Conservation (phyloP, 176 grass and related monocot species). For the Ensete ventricosum region DNA sequence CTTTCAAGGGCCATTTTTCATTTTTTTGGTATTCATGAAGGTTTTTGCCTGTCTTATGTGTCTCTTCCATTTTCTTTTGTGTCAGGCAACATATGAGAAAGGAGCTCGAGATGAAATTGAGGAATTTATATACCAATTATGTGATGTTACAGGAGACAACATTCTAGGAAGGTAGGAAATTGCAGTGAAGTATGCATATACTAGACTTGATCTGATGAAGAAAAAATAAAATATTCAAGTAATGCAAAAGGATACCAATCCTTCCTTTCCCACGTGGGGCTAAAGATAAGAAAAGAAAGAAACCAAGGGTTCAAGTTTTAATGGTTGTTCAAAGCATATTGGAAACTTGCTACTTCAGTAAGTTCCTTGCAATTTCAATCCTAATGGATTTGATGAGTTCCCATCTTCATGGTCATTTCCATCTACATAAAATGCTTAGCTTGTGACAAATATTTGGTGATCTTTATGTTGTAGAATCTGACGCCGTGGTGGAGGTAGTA, state of each 20-base stretch:
- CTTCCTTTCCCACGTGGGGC: too few relatives aligned
- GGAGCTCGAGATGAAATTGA: constrained; percentile 70
- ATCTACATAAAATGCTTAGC: too few relatives aligned
- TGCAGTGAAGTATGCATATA: not conserved
- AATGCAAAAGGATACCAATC: too few relatives aligned
- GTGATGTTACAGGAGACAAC: constrained; percentile 63
- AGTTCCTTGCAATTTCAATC: not conserved
- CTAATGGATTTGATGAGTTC: not conserved
- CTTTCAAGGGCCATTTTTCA: not conserved
- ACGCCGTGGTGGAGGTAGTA: too few relatives aligned
- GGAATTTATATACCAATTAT: constrained; percentile 67
- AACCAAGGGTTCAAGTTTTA: too few relatives aligned
- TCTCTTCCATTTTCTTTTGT: constrained; percentile 10
- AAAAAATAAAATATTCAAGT: too few relatives aligned
- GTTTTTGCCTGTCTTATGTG: constrained; percentile 8
- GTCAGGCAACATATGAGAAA: constrained; percentile 63
- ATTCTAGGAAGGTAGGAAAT: constrained; percentile 47
- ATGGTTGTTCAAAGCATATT: not conserved
- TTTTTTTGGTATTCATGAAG: not conserved
- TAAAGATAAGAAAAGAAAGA: too few relatives aligned
- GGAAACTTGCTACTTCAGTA: not conserved
- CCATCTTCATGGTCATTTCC: not conserved
- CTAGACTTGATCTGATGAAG: too few relatives aligned
- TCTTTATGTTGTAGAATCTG: too few relatives aligned
- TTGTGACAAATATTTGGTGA: too few relatives aligned